Conservation (phyloP, 1,284 basidiomycete species). For the Leccinum ambiguum region DNA sequence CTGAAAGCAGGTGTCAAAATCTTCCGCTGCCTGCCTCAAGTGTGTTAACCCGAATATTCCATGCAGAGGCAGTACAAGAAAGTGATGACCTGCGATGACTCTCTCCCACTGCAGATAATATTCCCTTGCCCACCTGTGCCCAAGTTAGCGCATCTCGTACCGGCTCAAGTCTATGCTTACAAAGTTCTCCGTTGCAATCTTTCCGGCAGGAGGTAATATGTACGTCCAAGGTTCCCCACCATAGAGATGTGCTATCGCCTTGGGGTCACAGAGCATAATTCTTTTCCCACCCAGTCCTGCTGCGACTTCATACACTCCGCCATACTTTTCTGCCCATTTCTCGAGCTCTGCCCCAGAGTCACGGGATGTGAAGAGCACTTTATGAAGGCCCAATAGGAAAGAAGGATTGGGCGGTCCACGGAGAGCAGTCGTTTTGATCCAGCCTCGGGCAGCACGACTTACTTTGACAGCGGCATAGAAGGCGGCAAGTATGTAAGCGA, state of each 20-base stretch:
- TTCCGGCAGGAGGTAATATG: conserved; percentile 2
- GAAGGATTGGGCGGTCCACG: conserved; percentile 32
- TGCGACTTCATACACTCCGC: conserved; percentile 45
- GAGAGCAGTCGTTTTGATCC: conserved; percentile 31
- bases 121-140: conserved; percentile 21
- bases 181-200: conserved; percentile 8
- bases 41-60: neutral
- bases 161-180: conserved; percentile 20
- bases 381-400: conserved; percentile 29
- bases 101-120: conserved; percentile 25
- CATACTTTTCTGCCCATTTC: conserved; percentile 44
- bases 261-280: conserved; percentile 53
- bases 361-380: conserved; percentile 12
- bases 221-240: conserved; percentile 44
- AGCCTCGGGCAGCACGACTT: conserved; percentile 9
- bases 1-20: conserved; percentile 48
- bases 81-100: conserved; percentile 22
- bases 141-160: neutral
- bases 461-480: conserved; percentile 19
- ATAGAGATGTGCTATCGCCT: conserved; percentile 53
- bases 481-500: conserved; percentile 10
- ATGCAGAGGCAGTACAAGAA: neutral
- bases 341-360: conserved; percentile 29
- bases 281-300: conserved; percentile 38
- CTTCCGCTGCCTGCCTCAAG: conserved; percentile 42